A percentile compares a stretch with the other conserved stretches of the same genome.
Evolutionary conservation across 257 asterid genomes (phyloP).

Genomic region (Echites panduratus): DNA sequence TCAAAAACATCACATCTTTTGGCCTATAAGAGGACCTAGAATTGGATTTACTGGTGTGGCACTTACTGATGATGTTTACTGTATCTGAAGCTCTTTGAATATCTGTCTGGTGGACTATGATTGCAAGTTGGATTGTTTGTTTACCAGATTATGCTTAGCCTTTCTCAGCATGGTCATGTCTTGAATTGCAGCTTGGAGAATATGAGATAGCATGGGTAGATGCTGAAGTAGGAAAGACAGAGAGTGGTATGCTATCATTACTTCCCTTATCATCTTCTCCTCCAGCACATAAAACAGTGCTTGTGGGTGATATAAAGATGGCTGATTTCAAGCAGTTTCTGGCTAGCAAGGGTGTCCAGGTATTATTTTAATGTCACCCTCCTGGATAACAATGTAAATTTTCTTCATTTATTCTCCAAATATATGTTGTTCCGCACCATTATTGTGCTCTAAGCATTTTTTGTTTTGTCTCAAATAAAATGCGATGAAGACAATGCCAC

Average conservation of each 20-base stretch:
- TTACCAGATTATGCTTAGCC: not conserved
- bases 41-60: not conserved
- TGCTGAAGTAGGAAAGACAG: conserved; percentile 87
- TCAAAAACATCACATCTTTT: not conserved
- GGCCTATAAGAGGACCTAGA: not conserved
- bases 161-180: conserved; percentile 3
- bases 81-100: not conserved
- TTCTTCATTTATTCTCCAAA: not conserved
- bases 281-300: conserved; percentile 84
- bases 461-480: not conserved
- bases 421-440: not conserved
- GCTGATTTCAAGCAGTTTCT: conserved; percentile 97
- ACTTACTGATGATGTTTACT: not conserved
- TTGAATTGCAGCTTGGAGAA: conserved; percentile 73
- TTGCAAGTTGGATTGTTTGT: not conserved
- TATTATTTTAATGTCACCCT: conserved; percentile 23
- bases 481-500: not conserved
- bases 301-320: conserved; percentile 94
- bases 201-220: conserved; percentile 96
- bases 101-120: not conserved
- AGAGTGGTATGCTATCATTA: conserved; percentile 57
- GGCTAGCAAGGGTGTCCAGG: conserved; percentile 92
- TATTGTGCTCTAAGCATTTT: not conserved
- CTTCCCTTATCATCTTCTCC: conserved; percentile 70
- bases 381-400: not conserved